Evolutionary conservation across 2,329 filamentous ascomycete genomes (phyloP), one percentile per base, ranked within the genome.

Genomic region (Ilyonectria mors-panacis): DNA sequence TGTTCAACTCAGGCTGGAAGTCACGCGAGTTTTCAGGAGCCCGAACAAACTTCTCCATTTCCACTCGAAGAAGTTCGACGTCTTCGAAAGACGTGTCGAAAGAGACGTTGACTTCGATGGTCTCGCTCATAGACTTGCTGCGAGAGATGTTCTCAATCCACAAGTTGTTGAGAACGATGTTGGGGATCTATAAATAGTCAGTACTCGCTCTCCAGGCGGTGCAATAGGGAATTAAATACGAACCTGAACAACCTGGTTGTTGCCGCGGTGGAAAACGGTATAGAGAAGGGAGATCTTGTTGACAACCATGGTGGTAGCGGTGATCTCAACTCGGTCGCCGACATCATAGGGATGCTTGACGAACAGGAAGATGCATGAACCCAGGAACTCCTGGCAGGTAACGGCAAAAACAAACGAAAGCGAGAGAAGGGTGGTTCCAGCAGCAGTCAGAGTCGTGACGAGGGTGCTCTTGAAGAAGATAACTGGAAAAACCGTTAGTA

Each of bases 291-390:
- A 97, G 75, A 98, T 98, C 79, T 95, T 93, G 81, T 98, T 94
- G 12, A 99, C 96, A 5, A 94, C 86, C 73, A 97, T 90, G 73
- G 90, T 87, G 71, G 91, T 87, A 17, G 85, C 86, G 59, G 79
- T 83, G 70, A 98, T 92, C 75, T 98, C 94, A 48, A 98, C 93
- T 28, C 96, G 92, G 79, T 99, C 96, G 68, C 95, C 95, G 23
- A 98, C 94, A 78, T 99, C 96, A 79, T 93, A 98, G 0, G 96
- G 95, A 79, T 99, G 96, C 85, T 99, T 99, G 85, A 98, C 94
- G 76, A 99, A 99, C 1, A 99, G 85, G 85, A 99, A 99, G 77
- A 99, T 97, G 84, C 95, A 98, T 42, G 95, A 98, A 76, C 95
- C 95, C n/a, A 99, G 89, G 70, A 99, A 93, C 81, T 99, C 96